phyloP scores from a whole-genome alignment of 257 asterid species.

The Fraxinus excelsior region DNA sequence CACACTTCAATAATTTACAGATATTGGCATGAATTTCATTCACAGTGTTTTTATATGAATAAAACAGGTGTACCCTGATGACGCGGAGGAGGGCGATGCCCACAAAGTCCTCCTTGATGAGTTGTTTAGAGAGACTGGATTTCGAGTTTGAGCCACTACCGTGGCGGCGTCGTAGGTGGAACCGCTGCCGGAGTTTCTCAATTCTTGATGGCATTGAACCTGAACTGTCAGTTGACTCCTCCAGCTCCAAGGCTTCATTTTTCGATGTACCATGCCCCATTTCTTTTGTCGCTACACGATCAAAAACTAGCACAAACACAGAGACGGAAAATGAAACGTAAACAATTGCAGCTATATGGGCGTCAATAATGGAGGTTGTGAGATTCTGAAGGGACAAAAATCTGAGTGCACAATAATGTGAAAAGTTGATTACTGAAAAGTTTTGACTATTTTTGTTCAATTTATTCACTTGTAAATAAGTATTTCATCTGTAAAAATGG shows the following conservation, averaged over 20 bases:
- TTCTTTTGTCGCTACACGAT: background rate
- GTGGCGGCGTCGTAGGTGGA: conserved; percentile 54
- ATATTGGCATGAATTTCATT: background rate
- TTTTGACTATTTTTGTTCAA: too few relatives aligned
- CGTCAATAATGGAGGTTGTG: too few relatives aligned
- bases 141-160: conserved; percentile 36
- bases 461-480: too few relatives aligned
- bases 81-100: conserved; percentile 85
- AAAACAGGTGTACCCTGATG: conserved; percentile 42
- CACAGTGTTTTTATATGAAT: background rate
- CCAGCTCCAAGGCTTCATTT: conserved; percentile 26
- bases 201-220: conserved; percentile 47
- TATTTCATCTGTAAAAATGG: too few relatives aligned
- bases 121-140: conserved; percentile 31
- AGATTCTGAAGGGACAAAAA: too few relatives aligned
- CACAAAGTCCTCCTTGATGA: conserved; percentile 68
- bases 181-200: conserved; percentile 57
- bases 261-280: conserved; percentile 83
- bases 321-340: background rate
- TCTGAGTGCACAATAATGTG: too few relatives aligned
- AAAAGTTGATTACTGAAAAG: too few relatives aligned
- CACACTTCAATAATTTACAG: background rate
- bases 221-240: conserved; percentile 48
- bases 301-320: background rate
- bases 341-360: background rate